Evolutionary conservation across 176 grass and related monocot species (phyloP).

Genomic region (Aegilops bicornis): DNA sequence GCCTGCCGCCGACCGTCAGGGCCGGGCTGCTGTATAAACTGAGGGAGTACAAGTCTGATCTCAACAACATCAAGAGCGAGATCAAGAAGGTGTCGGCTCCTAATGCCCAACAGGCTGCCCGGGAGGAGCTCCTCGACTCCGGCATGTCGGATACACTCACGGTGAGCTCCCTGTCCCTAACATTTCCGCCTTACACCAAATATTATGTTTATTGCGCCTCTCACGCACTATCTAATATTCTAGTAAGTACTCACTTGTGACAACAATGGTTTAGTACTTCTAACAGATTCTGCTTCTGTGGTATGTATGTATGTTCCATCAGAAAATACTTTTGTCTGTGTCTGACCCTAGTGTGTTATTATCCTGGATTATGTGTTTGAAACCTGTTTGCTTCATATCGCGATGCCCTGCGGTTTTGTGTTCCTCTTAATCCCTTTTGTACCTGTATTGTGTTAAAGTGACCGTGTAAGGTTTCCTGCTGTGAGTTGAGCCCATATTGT

Average conservation of each 20-base stretch:
- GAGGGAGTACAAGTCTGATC: constrained; percentile 87
- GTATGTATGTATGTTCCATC: neutral
- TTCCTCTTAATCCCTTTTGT: too few relatives aligned
- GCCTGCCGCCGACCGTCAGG: constrained; percentile 70
- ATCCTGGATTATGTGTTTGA: too few relatives aligned
- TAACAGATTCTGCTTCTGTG: neutral
- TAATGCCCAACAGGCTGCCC: constrained; percentile 57
- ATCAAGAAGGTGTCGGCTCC: constrained; percentile 54
- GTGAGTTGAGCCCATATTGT: too few relatives aligned
- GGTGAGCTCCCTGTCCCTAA: constrained; percentile 36
- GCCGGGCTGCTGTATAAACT: constrained; percentile 67
- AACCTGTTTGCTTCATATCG: too few relatives aligned
- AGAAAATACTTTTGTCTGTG: too few relatives aligned
- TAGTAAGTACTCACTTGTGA: neutral
- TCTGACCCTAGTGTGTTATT: too few relatives aligned
- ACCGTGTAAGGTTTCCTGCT: too few relatives aligned
- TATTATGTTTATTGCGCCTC: neutral
- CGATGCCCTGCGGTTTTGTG: too few relatives aligned
- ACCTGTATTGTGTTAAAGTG: too few relatives aligned
- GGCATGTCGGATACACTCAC: constrained; percentile 62
- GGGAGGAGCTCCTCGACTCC: constrained; percentile 82
- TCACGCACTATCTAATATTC: neutral
- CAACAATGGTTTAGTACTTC: neutral
- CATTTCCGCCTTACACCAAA: neutral
- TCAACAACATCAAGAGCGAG: constrained; percentile 70